Conservation (phyloP, 768 basidiomycete species). For the Sporobolomyces roseus region DNA sequence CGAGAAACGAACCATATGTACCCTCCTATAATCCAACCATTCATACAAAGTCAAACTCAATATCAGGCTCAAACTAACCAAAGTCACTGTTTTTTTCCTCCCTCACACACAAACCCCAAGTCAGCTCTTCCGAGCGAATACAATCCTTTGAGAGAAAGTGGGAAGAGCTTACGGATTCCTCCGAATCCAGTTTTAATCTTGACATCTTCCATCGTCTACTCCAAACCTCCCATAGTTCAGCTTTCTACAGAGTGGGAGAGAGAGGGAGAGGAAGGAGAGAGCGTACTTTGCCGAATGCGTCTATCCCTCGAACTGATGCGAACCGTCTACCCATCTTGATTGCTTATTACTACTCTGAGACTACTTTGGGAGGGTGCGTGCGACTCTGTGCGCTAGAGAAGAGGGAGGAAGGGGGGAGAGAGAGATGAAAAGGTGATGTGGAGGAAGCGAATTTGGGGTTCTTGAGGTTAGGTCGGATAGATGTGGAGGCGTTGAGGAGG, state of each 20-base stretch:
- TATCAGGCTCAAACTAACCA: slow-evolving; percentile 87
- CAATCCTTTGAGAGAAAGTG: background rate
- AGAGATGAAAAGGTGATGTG: no score
- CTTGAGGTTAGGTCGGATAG: no score
- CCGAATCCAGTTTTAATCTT: slow-evolving; percentile 85
- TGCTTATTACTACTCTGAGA: background rate
- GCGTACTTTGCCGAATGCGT: slow-evolving; percentile 97
- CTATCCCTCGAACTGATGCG: slow-evolving; percentile 68
- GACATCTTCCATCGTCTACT: slow-evolving; percentile 94
- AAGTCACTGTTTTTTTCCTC: slow-evolving; percentile 64
- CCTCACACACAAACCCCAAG: slow-evolving; percentile 3
- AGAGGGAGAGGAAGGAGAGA: background rate
- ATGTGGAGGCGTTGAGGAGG: no score
- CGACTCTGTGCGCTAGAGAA: no score
- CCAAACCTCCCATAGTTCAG: background rate
- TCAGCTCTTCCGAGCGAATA: background rate
- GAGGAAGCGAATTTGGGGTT: no score
- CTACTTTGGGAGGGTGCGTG: no score
- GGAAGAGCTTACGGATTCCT: slow-evolving; percentile 62
- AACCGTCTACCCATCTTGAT: slow-evolving; percentile 29
- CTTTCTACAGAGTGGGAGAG: background rate
- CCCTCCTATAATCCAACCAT: slow-evolving; percentile 87
- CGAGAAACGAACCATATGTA: slow-evolving; percentile 51
- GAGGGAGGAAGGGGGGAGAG: no score
- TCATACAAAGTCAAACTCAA: slow-evolving; percentile 85